phyloP scores from a whole-genome alignment of 768 basidiomycete species.

The Russula lepida region DNA sequence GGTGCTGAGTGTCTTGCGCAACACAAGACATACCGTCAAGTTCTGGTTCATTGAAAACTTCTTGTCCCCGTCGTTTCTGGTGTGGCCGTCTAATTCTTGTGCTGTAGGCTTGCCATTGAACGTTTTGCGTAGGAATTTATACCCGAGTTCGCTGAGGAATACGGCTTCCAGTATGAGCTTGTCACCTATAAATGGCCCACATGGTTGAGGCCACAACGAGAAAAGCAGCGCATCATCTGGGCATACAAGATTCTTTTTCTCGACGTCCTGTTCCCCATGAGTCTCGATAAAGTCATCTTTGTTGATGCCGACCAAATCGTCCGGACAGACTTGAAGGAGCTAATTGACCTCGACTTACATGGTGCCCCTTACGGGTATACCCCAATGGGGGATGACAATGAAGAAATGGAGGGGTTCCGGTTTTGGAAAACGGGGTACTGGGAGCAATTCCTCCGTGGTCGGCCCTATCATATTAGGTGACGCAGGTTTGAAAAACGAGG shows the following conservation, averaged over 20 bases:
- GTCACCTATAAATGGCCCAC: conserved; percentile 99
- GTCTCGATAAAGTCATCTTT: conserved; percentile 97
- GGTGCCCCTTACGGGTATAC: conserved; percentile 94
- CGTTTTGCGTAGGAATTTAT: conserved; percentile 68
- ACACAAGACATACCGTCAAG: conserved; percentile 92
- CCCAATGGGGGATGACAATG: conserved; percentile 94
- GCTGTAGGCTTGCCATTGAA: neutral
- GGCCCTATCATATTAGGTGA: conserved; percentile 92
- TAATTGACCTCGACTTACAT: conserved; percentile 87
- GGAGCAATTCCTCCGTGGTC: conserved; percentile 77
- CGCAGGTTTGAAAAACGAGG: too few relatives aligned
- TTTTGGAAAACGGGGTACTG: conserved; percentile 99
- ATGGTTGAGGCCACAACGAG: conserved; percentile 93
- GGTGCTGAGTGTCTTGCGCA: conserved; percentile 91
- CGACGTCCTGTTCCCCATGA: conserved; percentile 98
- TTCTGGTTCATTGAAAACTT: conserved; percentile 99
- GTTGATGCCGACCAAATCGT: conserved; percentile 98
- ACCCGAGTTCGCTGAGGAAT: conserved; percentile 83
- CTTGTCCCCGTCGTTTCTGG: conserved; percentile 93
- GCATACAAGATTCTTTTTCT: conserved; percentile 99
- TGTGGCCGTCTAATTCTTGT: conserved; percentile 28
- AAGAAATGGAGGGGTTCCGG: conserved; percentile 94
- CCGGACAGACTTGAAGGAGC: conserved; percentile 87
- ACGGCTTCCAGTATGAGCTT: conserved; percentile 92
- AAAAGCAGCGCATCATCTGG: conserved; percentile 99